A percentile compares a stretch with the other conserved stretches of the same genome.
Conservation (phyloP, 306 rosid genomes). For the Prunus mongolica region DNA sequence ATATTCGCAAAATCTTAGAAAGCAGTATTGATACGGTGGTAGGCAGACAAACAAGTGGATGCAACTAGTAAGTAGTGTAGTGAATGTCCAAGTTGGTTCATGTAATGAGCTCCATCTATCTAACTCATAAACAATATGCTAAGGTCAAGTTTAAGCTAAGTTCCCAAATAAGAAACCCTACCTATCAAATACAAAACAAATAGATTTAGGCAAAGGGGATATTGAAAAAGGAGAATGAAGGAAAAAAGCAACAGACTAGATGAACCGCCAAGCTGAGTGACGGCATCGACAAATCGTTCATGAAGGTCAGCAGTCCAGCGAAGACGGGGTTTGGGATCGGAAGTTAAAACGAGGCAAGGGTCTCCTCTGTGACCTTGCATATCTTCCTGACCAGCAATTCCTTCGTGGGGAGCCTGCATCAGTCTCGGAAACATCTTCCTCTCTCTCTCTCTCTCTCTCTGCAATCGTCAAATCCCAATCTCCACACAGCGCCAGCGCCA, state of each 20-base stretch:
- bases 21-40: background rate
- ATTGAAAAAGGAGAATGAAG: background rate
- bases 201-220: background rate
- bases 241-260: slow-evolving; percentile 38
- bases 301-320: slow-evolving; percentile 99
- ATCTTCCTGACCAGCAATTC: slow-evolving; percentile 48
- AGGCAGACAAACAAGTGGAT: background rate
- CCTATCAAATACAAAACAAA: background rate
- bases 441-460: slow-evolving; percentile 5
- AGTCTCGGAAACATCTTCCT: slow-evolving; percentile 61
- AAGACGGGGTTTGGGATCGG: slow-evolving; percentile 99
- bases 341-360: slow-evolving; percentile 87
- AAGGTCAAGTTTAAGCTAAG: background rate
- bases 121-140: background rate
- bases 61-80: background rate
- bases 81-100: background rate
- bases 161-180: background rate
- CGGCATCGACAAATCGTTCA: slow-evolving; percentile 93
- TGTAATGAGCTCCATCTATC: background rate
- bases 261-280: slow-evolving; percentile 94
- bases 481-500: no score
- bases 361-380: slow-evolving; percentile 53
- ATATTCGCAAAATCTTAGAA: background rate
- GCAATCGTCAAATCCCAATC: background rate
- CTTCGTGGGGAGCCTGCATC: slow-evolving; percentile 51